These are phyloP conservation scores for Scortechinia acanthostroma DNA, from an alignment of 2,329 filamentous ascomycete genomes.

Conservation along the genomic window DNA sequence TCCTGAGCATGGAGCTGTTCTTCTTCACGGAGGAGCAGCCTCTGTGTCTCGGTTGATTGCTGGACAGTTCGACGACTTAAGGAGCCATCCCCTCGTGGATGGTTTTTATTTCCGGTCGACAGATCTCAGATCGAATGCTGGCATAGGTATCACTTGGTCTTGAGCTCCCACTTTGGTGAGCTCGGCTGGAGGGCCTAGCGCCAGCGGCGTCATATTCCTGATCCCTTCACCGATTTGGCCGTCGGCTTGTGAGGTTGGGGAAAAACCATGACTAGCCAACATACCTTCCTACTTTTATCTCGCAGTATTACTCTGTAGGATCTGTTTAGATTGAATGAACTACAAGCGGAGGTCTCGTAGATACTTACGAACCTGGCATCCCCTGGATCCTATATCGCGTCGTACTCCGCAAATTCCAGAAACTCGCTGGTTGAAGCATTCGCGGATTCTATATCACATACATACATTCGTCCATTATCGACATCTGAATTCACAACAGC, in stretches of 20 bases:
- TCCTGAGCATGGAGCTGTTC: conserved; percentile 84
- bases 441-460: too few species aligned
- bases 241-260: conserved; percentile 84
- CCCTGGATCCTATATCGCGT: too few species aligned
- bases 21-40: conserved; percentile 66
- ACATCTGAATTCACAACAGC: conserved; percentile 43
- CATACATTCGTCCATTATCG: too few species aligned
- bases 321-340: too few species aligned
- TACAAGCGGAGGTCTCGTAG: too few species aligned
- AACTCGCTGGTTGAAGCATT: too few species aligned
- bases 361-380: too few species aligned
- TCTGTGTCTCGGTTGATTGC: conserved; percentile 72
- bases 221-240: conserved; percentile 80
- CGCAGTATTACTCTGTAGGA: neutral
- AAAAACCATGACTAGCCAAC: conserved; percentile 76
- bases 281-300: conserved; percentile 24
- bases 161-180: conserved; percentile 2
- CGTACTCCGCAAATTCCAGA: too few species aligned
- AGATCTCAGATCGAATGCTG: conserved; percentile 68
- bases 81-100: conserved; percentile 54
- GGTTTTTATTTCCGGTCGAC: conserved; percentile 89
- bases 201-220: conserved; percentile 78
- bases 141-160: neutral
- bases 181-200: conserved; percentile 11
- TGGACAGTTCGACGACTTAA: conserved; percentile 79